Percentiles rank a stretch among this genome's conserved stretches.
Conservation (phyloP, 768 basidiomycete genomes). For the Tulasnella sp. region DNA sequence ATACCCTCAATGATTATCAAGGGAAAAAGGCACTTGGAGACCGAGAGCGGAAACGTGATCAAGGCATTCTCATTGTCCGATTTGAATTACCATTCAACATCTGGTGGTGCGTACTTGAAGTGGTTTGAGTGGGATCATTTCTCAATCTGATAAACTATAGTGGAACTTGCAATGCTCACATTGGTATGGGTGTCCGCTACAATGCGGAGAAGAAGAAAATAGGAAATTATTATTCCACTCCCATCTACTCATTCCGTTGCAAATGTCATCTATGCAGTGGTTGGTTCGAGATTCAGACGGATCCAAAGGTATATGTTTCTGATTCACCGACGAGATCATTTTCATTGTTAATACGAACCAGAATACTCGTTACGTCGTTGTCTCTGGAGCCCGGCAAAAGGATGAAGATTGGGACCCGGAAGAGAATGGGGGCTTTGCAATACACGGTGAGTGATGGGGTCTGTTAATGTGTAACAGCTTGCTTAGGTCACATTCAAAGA, state of each 20-base stretch:
- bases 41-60: constrained; percentile 87
- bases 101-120: constrained; percentile 57
- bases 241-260: constrained; percentile 89
- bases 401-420: constrained; percentile 95
- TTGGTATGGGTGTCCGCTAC: constrained; percentile 99
- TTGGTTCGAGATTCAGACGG: constrained; percentile 98
- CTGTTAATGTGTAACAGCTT: constrained; percentile 56
- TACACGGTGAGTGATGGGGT: constrained; percentile 45
- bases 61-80: constrained; percentile 88
- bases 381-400: constrained; percentile 85
- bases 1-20: constrained; percentile 29
- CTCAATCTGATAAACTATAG: constrained; percentile 40
- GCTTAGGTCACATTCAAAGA: constrained; percentile 17
- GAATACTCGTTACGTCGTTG: constrained; percentile 93
- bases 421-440: constrained; percentile 85
- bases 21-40: constrained; percentile 89
- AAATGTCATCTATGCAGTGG: constrained; percentile 93
- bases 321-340: not conserved
- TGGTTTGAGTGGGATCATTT: not conserved
- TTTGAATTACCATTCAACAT: constrained; percentile 96
- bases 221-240: constrained; percentile 86
- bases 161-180: constrained; percentile 87
- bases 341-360: constrained; percentile 24
- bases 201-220: constrained; percentile 98
- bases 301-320: constrained; percentile 67